These are phyloP conservation scores for Pyrus hybrid DNA, from an alignment of 331 rosid genomes.

Conservation along the genomic window DNA sequence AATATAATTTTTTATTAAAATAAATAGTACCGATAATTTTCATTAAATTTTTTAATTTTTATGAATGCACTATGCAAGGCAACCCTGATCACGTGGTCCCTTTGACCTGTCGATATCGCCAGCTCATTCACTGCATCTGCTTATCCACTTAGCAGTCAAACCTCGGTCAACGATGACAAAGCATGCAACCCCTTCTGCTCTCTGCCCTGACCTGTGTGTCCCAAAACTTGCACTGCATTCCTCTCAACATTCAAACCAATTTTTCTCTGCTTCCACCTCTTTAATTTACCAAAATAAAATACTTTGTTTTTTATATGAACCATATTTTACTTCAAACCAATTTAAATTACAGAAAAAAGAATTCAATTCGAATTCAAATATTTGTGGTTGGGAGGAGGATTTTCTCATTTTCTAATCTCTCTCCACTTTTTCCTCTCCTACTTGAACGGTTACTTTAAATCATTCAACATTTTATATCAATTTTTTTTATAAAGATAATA, in stretches of 20 bases:
- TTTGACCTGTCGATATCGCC: slow-evolving; percentile 60
- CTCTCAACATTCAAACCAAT: neutral
- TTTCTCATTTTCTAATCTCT: too few species aligned
- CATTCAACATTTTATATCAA: too few species aligned
- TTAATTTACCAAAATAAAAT: neutral
- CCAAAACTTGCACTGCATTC: neutral
- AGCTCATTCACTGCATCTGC: slow-evolving; percentile 41
- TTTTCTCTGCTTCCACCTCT: neutral
- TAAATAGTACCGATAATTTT: neutral
- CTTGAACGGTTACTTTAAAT: too few species aligned
- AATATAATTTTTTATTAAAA: too few species aligned
- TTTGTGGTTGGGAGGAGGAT: too few species aligned
- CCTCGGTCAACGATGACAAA: slow-evolving; percentile 39
- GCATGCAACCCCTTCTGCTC: neutral
- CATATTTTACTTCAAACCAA: too few species aligned
- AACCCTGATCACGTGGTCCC: slow-evolving; percentile 45
- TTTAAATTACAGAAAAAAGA: too few species aligned
- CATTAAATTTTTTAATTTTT: neutral
- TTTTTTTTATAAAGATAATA: too few species aligned
- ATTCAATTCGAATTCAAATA: too few species aligned
- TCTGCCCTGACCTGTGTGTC: neutral
- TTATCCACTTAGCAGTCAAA: slow-evolving; percentile 45
- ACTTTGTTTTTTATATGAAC: neutral
- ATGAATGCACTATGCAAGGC: too few species aligned
- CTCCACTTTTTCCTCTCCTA: too few species aligned